Percentiles rank a stretch among this genome's conserved stretches.
phyloP scores from a whole-genome alignment of 2,329 filamentous ascomycete genomes.

The Cercospora sp. region DNA sequence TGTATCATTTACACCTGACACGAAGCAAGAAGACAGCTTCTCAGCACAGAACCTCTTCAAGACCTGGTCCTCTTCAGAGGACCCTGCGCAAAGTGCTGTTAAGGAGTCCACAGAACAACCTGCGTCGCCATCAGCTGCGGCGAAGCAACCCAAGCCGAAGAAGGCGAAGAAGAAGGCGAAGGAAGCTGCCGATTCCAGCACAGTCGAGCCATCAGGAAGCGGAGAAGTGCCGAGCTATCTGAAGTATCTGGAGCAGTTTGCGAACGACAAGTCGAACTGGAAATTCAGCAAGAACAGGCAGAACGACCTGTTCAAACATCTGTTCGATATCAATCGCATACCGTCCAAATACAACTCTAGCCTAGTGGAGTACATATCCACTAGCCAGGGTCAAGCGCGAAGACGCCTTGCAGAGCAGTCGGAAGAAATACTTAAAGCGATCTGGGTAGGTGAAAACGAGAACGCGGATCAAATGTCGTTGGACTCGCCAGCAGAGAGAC shows the following conservation, averaged over 20 bases:
- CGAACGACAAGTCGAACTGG: constrained; percentile 70
- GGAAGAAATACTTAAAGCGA: constrained; percentile 19
- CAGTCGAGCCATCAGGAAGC: neutral
- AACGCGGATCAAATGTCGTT: constrained; percentile 20
- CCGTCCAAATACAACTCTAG: constrained; percentile 67
- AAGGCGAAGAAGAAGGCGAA: constrained; percentile 31
- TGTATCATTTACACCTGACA: constrained; percentile 65
- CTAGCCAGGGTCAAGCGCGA: constrained; percentile 65
- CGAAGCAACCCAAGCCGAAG: constrained; percentile 37
- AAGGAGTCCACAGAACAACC: constrained; percentile 24
- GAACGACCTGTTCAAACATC: constrained; percentile 77
- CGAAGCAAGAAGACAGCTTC: constrained; percentile 59
- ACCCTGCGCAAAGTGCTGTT: constrained; percentile 24
- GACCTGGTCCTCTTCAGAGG: constrained; percentile 44
- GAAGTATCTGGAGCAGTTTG: constrained; percentile 74
- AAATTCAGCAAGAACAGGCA: constrained; percentile 97
- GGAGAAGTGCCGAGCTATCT: constrained; percentile 58
- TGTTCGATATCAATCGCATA: constrained; percentile 21
- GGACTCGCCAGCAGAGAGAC: constrained; percentile 11
- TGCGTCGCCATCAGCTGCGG: constrained; percentile 7
- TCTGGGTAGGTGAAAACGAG: constrained; percentile 20
- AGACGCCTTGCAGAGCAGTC: constrained; percentile 20
- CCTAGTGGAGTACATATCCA: constrained; percentile 75
- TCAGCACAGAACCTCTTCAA: constrained; percentile 55
- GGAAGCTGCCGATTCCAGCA: neutral